These are phyloP conservation scores for Pittosporum tobira DNA, from an alignment of 129 eudicot species.

Conservation along the genomic window DNA sequence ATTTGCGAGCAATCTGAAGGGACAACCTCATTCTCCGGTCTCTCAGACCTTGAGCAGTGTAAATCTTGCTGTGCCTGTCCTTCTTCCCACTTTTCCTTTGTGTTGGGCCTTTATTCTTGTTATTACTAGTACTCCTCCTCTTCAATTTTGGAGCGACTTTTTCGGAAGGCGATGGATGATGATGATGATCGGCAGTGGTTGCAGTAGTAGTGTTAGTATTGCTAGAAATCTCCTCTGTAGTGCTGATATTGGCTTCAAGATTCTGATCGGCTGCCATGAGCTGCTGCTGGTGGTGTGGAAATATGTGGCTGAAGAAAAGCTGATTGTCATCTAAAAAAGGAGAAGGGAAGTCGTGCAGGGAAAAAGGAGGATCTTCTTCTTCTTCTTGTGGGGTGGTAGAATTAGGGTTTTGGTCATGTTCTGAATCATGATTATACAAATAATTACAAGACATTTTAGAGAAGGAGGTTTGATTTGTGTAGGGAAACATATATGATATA, in stretches of 20 bases:
- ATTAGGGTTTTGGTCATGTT: slow-evolving; percentile 9
- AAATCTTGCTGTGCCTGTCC: slow-evolving; percentile 57
- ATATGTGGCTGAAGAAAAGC: slow-evolving; percentile 4
- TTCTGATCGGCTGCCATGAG: slow-evolving; percentile 7
- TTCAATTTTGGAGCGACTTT: slow-evolving; percentile 18
- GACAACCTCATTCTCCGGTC: slow-evolving; percentile 60
- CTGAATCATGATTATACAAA: background rate
- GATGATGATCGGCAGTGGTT: background rate
- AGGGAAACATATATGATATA: too few relatives aligned
- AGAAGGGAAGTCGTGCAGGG: slow-evolving; percentile 20
- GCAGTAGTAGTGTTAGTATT: background rate
- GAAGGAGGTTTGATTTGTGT: background rate
- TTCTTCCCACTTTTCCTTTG: slow-evolving; percentile 36
- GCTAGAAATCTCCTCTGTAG: background rate
- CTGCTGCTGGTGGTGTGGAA: slow-evolving; percentile 4
- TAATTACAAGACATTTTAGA: background rate
- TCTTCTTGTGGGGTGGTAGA: slow-evolving; percentile 14
- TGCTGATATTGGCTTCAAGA: background rate
- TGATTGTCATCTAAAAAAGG: slow-evolving; percentile 25
- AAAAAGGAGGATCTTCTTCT: slow-evolving; percentile 27
- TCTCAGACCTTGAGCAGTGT: slow-evolving; percentile 50
- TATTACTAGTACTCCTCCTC: slow-evolving; percentile 14
- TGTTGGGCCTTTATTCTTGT: background rate
- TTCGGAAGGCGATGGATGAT: background rate
- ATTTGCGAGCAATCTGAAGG: slow-evolving; percentile 47